Evolutionary conservation across 2,329 filamentous ascomycete genomes (phyloP), one percentile per base, ranked within the genome.

Genomic region (Dactylella cylindrospora): DNA sequence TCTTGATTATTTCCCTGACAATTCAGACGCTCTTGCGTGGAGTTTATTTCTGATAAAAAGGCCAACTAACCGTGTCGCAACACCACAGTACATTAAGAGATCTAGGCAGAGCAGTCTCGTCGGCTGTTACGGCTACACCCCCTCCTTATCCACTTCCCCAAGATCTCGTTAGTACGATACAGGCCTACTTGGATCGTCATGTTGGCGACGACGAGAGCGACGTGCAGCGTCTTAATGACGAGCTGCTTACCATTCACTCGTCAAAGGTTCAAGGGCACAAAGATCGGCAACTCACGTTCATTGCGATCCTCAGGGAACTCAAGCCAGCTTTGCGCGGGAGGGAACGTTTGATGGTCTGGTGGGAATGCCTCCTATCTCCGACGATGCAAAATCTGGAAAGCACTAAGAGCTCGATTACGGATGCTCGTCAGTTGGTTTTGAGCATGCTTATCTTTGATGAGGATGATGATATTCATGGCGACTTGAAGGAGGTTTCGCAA

Each of bases 211-310:
- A 90, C 68, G 85, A 88, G 45, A 74, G 78, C 52, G 78, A 82
- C 32, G 79, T 82, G n/a, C 84, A 88, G 66, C 82, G 84, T 54
- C 77, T 90, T 44, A 83, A 89, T 64, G 85, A 89, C 32, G 86
- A 90, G 67, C 77, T 93, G 5, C 74, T 84, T 32, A 73, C 77
- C 19, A 78, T 88, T 49, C 89, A 84, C 74, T 77, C 84, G 55
- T 83, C 80, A 68, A 76, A 81, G 66, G 80, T 90, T 59, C 76
- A 77, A 19, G 78, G 78, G 26, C 76, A 77, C 19, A 74, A 80
- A 2, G 71, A 78, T 44, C 80, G 81, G 66, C 79, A 81, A 70
- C 81, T 80, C 6, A 74, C 82, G n/a, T 93, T 90, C 72, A 76
- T 90, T 13, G 78, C 79, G 43, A 78, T 87, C 38, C 73, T 91